A percentile compares a stretch with the other conserved stretches of the same genome.
Conservation (phyloP, 257 asterid genomes). For the Anisodus acutangulus region DNA sequence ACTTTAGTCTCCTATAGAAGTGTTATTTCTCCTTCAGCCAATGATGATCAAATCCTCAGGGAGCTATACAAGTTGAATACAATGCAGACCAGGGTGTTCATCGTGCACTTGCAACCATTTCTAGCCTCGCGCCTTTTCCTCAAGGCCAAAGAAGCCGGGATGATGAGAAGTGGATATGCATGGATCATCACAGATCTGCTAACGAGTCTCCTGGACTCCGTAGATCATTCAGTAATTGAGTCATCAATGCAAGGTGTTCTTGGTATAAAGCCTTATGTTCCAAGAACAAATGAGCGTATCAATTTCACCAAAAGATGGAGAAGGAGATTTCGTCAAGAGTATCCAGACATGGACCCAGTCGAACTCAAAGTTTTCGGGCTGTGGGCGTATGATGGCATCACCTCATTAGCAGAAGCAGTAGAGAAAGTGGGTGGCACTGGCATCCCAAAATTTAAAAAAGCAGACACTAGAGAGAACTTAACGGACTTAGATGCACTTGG, state of each 20-base stretch:
- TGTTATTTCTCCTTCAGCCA: slow-evolving; percentile 30
- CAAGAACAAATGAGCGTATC: slow-evolving; percentile 37
- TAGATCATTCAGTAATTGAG: slow-evolving; percentile 39
- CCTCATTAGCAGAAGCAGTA: slow-evolving; percentile 46
- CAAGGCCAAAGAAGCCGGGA: slow-evolving; percentile 44
- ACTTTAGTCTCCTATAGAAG: slow-evolving; percentile 35
- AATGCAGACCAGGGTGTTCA: slow-evolving; percentile 57
- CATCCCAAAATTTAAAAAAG: slow-evolving; percentile 27
- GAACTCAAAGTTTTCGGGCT: slow-evolving; percentile 55
- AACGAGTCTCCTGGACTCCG: slow-evolving; percentile 42
- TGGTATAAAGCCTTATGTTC: slow-evolving; percentile 53
- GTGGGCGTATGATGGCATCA: slow-evolving; percentile 62
- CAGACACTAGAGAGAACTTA: slow-evolving; percentile 24
- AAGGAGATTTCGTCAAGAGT: slow-evolving; percentile 32
- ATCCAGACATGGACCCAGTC: slow-evolving; percentile 33
- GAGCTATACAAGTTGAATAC: slow-evolving; percentile 41
- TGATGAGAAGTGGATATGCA: slow-evolving; percentile 55
- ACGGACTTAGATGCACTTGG: slow-evolving; percentile 34
- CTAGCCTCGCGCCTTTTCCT: slow-evolving; percentile 48
- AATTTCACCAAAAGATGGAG: slow-evolving; percentile 45
- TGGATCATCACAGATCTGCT: slow-evolving; percentile 60
- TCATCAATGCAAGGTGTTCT: slow-evolving; percentile 58
- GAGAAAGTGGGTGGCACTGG: slow-evolving; percentile 36
- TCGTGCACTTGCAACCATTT: slow-evolving; percentile 48
- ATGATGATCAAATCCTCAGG: slow-evolving; percentile 28